Base-by-base conservation (phyloP, 1,139 yeast genomes). In the Kodamaea plutei region DNA sequence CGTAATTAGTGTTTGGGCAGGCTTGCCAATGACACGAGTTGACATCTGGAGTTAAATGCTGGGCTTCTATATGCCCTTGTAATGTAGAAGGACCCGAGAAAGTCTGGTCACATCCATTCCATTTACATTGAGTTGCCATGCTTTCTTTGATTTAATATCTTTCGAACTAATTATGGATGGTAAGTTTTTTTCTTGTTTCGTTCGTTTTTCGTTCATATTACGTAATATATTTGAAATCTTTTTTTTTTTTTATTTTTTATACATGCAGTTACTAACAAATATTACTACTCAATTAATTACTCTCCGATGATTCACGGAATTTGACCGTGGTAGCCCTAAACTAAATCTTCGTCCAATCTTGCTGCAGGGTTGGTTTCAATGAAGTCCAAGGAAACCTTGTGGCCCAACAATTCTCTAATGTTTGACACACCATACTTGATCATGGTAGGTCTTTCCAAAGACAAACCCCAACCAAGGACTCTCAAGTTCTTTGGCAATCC, bases 391-490 rank as follows among this genome's bases (percentile, higher is more conserved):
- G 87, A 77, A 30, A 88, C 96, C 66, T 89, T 89, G 63, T 89
- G 96, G 38, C 97, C 97, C 54, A 89, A 71, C 53, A 89, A 70
- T 59, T 88, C 96, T 73, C 97, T 80, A 52, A 93, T 93, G 60
- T 93, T 93, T 47, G 89, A 80, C 36, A 91, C 95, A 40, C 84
- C 95, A 56, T 93, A 93, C 64, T 91, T 93, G 61, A 93, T 93
- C 99, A 93, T 93, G 25, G 98, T 93, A 44, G 98, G 98, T 66
- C 99, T 83, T 64, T 93, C 99, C 56, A 93, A 73, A 24, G 95
- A 84, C 50, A 93, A 73, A 52, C 99, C 99, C 91, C 95, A 93
- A 42, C 99, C 99, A 47, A 88, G 76, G 18, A 91, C 97, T 58
- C 97, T 76, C 68, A 93, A 64, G 57, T 87, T 84, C 69, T 82